A percentile compares a stretch with the other conserved stretches of the same genome.
Conservation (phyloP, 495 filamentous ascomycete genomes). For the Cercophora scortea region DNA sequence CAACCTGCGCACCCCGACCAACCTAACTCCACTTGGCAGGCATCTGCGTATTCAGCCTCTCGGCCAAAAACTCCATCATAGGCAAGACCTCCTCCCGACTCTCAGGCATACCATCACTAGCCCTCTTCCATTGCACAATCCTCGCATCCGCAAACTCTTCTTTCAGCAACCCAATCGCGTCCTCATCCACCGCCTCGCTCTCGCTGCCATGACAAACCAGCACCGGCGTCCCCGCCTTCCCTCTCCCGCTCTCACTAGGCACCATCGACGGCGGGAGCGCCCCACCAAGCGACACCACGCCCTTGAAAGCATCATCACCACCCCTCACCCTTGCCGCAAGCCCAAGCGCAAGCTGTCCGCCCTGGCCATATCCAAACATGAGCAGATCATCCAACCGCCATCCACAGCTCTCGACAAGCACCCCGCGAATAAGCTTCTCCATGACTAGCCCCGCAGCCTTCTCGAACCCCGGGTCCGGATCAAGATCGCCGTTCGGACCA, state of each 20-base stretch:
- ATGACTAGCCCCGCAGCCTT: conserved; percentile 43
- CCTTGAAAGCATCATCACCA: conserved; percentile 32
- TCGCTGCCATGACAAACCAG: conserved; percentile 62
- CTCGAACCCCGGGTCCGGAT: conserved; percentile 72
- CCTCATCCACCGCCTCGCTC: conserved; percentile 53
- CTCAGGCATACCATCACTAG: conserved; percentile 75
- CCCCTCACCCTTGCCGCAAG: conserved; percentile 31
- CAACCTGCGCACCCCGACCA: too few species aligned
- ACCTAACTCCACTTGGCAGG: too few species aligned
- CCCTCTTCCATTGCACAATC: conserved; percentile 63
- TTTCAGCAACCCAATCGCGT: conserved; percentile 54
- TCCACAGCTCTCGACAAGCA: conserved; percentile 59
- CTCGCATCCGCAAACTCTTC: conserved; percentile 64
- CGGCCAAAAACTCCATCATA: conserved; percentile 86
- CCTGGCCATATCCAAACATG: conserved; percentile 82
- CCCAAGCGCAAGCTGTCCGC: conserved; percentile 69
- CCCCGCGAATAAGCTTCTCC: conserved; percentile 50
- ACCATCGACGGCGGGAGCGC: conserved; percentile 51
- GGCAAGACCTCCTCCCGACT: conserved; percentile 83
- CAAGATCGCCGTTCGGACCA: conserved; percentile 56
- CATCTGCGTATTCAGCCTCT: conserved; percentile 42
- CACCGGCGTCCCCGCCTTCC: conserved; percentile 63
- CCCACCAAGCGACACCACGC: conserved; percentile 74
- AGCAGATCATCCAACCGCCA: conserved; percentile 63
- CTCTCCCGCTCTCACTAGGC: conserved; percentile 24